These are phyloP conservation scores for Tetratostichococcus sp. DNA, from an alignment of 139 green algal genomes.

Conservation along the genomic window DNA sequence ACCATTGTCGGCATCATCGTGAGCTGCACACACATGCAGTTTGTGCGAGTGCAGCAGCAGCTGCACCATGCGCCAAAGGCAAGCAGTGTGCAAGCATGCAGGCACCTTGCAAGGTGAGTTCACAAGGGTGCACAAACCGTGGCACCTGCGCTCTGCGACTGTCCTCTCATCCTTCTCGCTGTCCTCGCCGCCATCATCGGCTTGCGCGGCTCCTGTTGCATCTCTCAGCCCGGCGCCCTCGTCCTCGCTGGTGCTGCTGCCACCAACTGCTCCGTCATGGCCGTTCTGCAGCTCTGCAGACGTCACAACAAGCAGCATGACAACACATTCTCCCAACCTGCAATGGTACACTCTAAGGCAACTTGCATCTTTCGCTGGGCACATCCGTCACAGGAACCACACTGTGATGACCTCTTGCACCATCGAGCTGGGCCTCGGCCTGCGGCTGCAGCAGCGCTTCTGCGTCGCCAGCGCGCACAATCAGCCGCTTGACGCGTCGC, in stretches of 20 bases:
- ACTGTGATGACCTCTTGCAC: too few relatives aligned
- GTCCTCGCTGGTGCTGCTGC: neutral
- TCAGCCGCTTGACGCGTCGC: constrained; percentile 21
- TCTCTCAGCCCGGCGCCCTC: neutral
- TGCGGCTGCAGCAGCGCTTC: constrained; percentile 32
- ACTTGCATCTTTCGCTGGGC: too few relatives aligned
- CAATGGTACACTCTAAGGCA: too few relatives aligned
- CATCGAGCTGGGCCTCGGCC: constrained; percentile 38
- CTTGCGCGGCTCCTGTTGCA: neutral
- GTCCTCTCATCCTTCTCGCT: constrained; percentile 5
- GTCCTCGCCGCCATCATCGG: constrained; percentile 6
- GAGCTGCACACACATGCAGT: neutral
- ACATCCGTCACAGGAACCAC: too few relatives aligned
- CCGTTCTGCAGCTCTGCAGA: neutral
- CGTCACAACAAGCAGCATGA: too few relatives aligned
- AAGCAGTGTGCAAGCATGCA: too few relatives aligned
- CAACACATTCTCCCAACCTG: too few relatives aligned
- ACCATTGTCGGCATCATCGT: neutral
- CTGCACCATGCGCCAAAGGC: too few relatives aligned
- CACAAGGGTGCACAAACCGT: too few relatives aligned
- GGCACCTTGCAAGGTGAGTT: too few relatives aligned
- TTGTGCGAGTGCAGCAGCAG: too few relatives aligned
- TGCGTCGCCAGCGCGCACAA: constrained; percentile 21
- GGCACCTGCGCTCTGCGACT: constrained; percentile 5
- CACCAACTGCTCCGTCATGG: neutral